A percentile compares a stretch with the other conserved stretches of the same genome.
These are phyloP conservation scores for Naegleria fowleri DNA, from an alignment of 208 protist species.

Conservation along the genomic window DNA sequence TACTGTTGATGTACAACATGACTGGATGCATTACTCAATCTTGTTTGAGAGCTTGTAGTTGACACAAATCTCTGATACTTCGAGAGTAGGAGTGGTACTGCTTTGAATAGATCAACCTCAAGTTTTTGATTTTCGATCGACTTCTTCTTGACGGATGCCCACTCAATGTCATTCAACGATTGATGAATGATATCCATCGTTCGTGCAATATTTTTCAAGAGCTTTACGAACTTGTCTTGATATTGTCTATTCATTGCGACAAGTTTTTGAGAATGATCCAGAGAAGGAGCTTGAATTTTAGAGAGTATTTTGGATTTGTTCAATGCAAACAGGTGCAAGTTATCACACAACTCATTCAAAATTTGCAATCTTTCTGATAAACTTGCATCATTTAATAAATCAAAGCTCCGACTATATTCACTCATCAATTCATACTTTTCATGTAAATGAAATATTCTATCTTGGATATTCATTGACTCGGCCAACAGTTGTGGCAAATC, in stretches of 20 bases:
- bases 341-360: background rate
- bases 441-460: background rate
- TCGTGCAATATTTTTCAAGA: background rate
- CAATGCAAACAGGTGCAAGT: background rate
- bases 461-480: background rate
- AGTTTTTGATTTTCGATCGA: background rate
- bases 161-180: background rate
- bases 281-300: background rate
- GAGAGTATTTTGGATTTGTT: background rate
- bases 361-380: background rate
- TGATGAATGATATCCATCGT: conserved; percentile 5
- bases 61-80: background rate
- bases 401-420: background rate
- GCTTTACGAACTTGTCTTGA: background rate
- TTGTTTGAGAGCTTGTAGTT: background rate
- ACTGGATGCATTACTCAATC: no score
- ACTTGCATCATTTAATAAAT: background rate
- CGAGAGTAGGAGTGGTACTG: background rate
- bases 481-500: background rate
- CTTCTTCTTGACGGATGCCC: background rate
- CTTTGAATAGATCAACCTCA: background rate
- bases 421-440: background rate
- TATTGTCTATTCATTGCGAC: background rate
- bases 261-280: background rate
- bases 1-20: no score